A percentile compares a stretch with the other conserved stretches of the same genome.
phyloP scores from a whole-genome alignment of 2,329 filamentous ascomycete genomes.

The Basipetospora chlamydospora region DNA sequence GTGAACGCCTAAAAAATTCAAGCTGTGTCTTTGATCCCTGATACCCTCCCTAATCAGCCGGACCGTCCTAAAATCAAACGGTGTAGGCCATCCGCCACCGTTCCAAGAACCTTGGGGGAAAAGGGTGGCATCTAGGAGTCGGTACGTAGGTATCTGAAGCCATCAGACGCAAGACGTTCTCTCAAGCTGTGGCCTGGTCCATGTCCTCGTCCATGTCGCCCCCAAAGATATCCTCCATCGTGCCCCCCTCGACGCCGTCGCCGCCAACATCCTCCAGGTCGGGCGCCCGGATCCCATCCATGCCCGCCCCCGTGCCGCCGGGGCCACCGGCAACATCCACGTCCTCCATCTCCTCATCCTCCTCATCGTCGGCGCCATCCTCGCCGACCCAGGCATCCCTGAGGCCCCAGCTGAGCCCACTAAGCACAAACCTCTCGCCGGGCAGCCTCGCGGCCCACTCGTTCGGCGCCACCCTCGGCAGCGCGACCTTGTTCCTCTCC shows the following conservation, averaged over 20 bases:
- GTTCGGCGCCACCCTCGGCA: conserved; percentile 47
- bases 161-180: too few species aligned
- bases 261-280: conserved; percentile 27
- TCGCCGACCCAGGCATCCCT: conserved; percentile 41
- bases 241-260: conserved; percentile 33
- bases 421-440: conserved; percentile 54
- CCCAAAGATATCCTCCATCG: conserved; percentile 40
- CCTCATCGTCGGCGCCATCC: conserved; percentile 27
- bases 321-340: too few species aligned
- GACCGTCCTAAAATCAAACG: too few species aligned
- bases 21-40: too few species aligned
- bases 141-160: too few species aligned
- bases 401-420: conserved; percentile 50
- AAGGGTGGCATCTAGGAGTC: too few species aligned
- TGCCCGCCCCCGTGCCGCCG: conserved; percentile 22
- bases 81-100: too few species aligned
- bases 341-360: conserved; percentile 21
- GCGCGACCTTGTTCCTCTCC: conserved; percentile 51
- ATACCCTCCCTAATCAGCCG: too few species aligned
- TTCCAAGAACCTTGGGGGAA: too few species aligned
- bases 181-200: conserved; percentile 16
- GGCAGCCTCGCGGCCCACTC: conserved; percentile 56
- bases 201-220: conserved; percentile 42
- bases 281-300: conserved; percentile 30
- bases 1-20: too few species aligned